phyloP scores from a whole-genome alignment of 1,284 basidiomycete species.

The Apiotrichum veenhuisii region DNA sequence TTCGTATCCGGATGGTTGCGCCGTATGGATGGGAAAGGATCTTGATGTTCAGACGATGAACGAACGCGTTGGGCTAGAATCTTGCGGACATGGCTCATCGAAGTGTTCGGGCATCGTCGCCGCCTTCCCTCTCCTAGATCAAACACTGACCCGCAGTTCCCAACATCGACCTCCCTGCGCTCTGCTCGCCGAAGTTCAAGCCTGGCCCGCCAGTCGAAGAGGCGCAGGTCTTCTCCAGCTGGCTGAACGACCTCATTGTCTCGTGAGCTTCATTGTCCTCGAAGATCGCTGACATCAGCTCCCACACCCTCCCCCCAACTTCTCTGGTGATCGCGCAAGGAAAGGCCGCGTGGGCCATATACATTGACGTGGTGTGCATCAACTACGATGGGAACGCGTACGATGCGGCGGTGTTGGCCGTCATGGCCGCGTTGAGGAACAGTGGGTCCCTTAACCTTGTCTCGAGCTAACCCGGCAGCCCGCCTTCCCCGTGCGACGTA shows the following conservation, averaged over 20 bases:
- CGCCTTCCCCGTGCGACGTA: conserved; percentile 69
- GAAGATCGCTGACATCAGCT: conserved; percentile 52
- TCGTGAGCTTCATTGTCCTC: conserved; percentile 54
- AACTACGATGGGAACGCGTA: conserved; percentile 96
- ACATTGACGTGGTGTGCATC: conserved; percentile 89
- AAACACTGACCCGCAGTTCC: conserved; percentile 56
- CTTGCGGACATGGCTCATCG: background rate
- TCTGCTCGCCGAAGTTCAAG: conserved; percentile 89
- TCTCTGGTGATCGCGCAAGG: conserved; percentile 75
- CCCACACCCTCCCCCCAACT: conserved; percentile 61
- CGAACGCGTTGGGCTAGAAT: background rate
- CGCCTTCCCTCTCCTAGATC: background rate
- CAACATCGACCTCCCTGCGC: conserved; percentile 84
- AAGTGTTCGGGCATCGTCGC: background rate
- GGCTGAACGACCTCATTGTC: conserved; percentile 69
- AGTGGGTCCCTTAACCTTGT: conserved; percentile 55
- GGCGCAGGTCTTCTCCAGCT: conserved; percentile 79
- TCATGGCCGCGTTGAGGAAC: conserved; percentile 78
- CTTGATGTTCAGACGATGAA: background rate
- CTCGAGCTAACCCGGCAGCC: conserved; percentile 52
- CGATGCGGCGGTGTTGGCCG: conserved; percentile 82
- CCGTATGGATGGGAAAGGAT: background rate
- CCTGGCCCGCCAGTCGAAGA: conserved; percentile 89
- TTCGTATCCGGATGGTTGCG: conserved; percentile 46
- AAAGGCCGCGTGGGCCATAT: conserved; percentile 83